Evolutionary conservation across 2,329 filamentous ascomycete species (phyloP).

Genomic region (Kalmusia sp.): DNA sequence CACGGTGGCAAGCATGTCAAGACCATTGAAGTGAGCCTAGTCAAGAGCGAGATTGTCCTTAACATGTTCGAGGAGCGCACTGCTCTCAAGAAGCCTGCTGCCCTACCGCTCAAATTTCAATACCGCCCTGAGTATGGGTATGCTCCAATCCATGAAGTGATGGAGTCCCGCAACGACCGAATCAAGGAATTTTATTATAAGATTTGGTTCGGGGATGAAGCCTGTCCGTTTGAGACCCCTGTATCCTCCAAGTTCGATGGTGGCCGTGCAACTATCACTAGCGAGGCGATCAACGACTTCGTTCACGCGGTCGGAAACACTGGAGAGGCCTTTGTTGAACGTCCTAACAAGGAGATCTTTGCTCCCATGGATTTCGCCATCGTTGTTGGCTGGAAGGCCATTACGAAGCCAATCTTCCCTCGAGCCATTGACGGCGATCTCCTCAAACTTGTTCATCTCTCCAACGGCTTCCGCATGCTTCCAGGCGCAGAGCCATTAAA

Average conservation of each 20-base stretch:
- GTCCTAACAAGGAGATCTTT: constrained; percentile 90
- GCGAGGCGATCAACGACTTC: constrained; percentile 95
- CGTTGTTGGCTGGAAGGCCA: constrained; percentile 98
- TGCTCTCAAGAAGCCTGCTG: constrained; percentile 80
- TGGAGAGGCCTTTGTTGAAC: constrained; percentile 94
- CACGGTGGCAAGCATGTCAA: constrained; percentile 85
- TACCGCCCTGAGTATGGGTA: constrained; percentile 97
- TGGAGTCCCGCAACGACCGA: constrained; percentile 93
- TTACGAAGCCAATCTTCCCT: constrained; percentile 99
- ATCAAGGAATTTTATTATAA: constrained; percentile 99
- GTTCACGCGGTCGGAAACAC: constrained; percentile 99
- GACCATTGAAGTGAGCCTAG: constrained; percentile 84
- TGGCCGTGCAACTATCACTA: constrained; percentile 84
- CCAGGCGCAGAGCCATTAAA: constrained; percentile 93
- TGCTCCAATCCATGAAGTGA: constrained; percentile 96
- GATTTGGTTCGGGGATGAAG: constrained; percentile 92
- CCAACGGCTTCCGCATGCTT: constrained; percentile 98
- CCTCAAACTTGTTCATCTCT: constrained; percentile 93
- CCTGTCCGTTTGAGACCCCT: constrained; percentile 80
- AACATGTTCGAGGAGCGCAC: constrained; percentile 94
- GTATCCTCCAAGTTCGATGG: constrained; percentile 91
- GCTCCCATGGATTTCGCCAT: constrained; percentile 99
- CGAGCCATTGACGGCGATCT: constrained; percentile 94
- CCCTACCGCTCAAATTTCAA: constrained; percentile 84
- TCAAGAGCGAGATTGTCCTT: constrained; percentile 79